These are phyloP conservation scores for Penicillium antarcticum DNA, from an alignment of 495 filamentous ascomycete genomes.

Conservation along the genomic window DNA sequence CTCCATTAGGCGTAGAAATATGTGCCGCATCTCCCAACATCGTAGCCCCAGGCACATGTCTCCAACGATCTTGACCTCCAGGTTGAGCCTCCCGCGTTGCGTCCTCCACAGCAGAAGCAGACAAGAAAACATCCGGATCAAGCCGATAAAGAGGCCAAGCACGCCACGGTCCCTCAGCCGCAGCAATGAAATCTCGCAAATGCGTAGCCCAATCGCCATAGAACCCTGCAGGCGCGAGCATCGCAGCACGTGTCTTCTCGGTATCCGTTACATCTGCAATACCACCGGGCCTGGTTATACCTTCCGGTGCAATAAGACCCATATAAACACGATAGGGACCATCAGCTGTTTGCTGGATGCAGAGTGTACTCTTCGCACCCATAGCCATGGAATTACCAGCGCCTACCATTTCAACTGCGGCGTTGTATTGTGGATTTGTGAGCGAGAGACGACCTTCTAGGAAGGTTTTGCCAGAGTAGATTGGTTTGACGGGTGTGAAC, in stretches of 20 bases:
- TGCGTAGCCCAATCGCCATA: conserved; percentile 7
- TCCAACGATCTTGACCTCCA: not conserved
- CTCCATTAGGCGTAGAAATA: conserved; percentile 9
- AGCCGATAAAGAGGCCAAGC: conserved; percentile 14
- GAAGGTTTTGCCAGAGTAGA: conserved; percentile 17
- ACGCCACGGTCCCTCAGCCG: conserved; percentile 9
- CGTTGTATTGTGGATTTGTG: conserved; percentile 12
- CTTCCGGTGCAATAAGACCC: conserved; percentile 7
- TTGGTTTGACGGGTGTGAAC: conserved; percentile 12
- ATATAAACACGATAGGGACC: conserved; percentile 19
- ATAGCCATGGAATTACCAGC: conserved; percentile 13
- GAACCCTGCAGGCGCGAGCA: not conserved
- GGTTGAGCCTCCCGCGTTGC: not conserved
- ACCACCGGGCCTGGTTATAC: conserved; percentile 6
- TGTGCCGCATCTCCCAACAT: conserved; percentile 14
- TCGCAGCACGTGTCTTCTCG: conserved; percentile 6
- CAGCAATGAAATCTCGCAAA: conserved; percentile 9
- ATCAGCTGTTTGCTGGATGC: conserved; percentile 16
- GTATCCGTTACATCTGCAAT: conserved; percentile 9
- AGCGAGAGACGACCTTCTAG: conserved; percentile 16
- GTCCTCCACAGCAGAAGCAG: not conserved
- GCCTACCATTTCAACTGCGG: conserved; percentile 13
- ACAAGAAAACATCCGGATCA: conserved; percentile 2
- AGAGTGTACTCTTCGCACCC: not conserved
- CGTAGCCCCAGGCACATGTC: conserved; percentile 2